phyloP scores from a whole-genome alignment of 805 yeast genomes.

The Yarrowia divulgata region DNA sequence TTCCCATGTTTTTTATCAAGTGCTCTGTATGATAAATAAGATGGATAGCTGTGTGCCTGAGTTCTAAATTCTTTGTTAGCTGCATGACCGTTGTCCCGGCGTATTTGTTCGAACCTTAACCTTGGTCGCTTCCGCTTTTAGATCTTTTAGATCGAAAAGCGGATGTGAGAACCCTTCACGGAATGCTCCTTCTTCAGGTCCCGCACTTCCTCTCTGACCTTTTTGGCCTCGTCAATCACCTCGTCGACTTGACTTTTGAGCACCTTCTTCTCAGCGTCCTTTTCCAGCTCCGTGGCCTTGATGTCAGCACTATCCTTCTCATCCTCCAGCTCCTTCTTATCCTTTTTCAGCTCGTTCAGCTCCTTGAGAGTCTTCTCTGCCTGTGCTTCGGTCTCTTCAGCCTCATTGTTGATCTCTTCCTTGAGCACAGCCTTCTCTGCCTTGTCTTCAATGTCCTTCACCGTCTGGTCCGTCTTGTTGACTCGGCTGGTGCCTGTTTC shows the following conservation, averaged over 20 bases:
- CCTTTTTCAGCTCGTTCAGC: constrained; percentile 13
- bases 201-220: not conserved
- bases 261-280: constrained; percentile 14
- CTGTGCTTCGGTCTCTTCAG: not conserved
- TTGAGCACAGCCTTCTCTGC: constrained; percentile 3
- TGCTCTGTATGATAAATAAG: too few species aligned
- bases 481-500: constrained; percentile 13
- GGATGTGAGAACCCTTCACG: too few species aligned
- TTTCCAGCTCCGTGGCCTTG: not conserved
- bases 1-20: too few species aligned
- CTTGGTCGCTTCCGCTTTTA: too few species aligned
- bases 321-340: not conserved
- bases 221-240: constrained; percentile 2
- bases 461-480: constrained; percentile 1
- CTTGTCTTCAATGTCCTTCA: not conserved
- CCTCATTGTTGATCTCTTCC: constrained; percentile 5
- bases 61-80: too few species aligned
- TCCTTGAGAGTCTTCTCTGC: constrained; percentile 7
- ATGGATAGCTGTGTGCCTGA: too few species aligned
- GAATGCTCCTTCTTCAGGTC: not conserved
- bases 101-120: too few species aligned
- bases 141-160: too few species aligned
- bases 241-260: not conserved
- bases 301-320: not conserved
- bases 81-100: too few species aligned